phyloP scores from a whole-genome alignment of 164 flowering plant species.

The Annona squamosa region DNA sequence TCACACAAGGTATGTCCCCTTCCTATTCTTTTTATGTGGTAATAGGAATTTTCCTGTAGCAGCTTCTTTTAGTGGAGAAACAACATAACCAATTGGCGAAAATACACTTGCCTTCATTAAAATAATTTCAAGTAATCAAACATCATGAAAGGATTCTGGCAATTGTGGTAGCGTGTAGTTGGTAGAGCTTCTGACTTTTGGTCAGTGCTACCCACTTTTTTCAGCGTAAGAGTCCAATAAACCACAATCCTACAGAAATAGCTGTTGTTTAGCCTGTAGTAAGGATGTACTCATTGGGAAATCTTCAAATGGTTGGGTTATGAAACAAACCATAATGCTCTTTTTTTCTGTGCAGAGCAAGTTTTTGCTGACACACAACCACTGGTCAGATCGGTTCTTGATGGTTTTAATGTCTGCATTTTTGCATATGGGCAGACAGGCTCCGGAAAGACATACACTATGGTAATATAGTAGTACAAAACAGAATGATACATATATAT shows the following conservation, averaged over 20 bases:
- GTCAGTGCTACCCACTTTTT: too few relatives aligned
- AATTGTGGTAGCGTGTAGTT: too few relatives aligned
- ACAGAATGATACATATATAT: too few relatives aligned
- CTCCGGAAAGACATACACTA: conserved; percentile 93
- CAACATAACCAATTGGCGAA: neutral
- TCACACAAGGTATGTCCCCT: conserved; percentile 52
- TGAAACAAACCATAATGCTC: neutral
- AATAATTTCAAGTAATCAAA: neutral
- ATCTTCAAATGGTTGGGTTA: too few relatives aligned
- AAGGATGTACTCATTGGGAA: too few relatives aligned
- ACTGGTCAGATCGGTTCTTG: conserved; percentile 74
- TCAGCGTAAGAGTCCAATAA: too few relatives aligned
- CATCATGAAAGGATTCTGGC: neutral
- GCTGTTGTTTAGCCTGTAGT: too few relatives aligned
- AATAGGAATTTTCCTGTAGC: neutral
- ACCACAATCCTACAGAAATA: too few relatives aligned
- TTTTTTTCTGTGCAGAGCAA: conserved; percentile 46
- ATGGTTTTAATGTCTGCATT: conserved; percentile 89
- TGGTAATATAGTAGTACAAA: conserved; percentile 39
- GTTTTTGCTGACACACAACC: conserved; percentile 76
- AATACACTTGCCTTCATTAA: neutral
- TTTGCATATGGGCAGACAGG: conserved; percentile 99
- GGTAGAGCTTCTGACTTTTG: too few relatives aligned
- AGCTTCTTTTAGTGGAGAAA: neutral
- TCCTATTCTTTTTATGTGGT: neutral